Evolutionary conservation across 164 flowering plant species (phyloP), one percentile per base, ranked within the genome.

Genomic region (Taxillus chinensis): DNA sequence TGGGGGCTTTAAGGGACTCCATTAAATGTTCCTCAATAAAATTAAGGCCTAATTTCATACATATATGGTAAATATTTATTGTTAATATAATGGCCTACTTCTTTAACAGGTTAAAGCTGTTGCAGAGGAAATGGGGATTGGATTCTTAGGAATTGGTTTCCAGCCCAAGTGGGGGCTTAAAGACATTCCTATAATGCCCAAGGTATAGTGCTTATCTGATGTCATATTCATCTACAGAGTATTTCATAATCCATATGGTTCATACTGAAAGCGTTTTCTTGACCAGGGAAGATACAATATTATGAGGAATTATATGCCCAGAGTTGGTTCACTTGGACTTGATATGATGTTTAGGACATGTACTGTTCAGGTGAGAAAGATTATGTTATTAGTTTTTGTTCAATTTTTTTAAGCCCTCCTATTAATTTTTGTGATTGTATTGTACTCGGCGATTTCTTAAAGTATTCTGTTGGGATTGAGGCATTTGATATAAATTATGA

Each of bases 331-430:
- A 41, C 84, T 91, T 64, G 96, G 97, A 57, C 96, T 87, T 63
- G 99, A 95, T 73, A 95, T 89, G 96, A 91, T 95, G 97, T 91
- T 89, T 71, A 82, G 99, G 68, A 95, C 99, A 42, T 91, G 99
- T 72, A 91, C 99, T 51, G 99, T 95, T 64, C 99, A 95, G 96
- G 99, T 95, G 52, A 67, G 75, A 50, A 50, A 17, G 39, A 49
- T 8, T 12, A 49, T 61, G 1, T n/a, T 55, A 10, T 4, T 55
- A n/a, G 51, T 7, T 48, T 48, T 14, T 11, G 13, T 7, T 7
- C 12, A 8, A 48, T 48, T 48, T 11, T 48, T 8, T 48, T 0
- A 48, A 48, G 27, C 27, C 2, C 27, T 27, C 27, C 27, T 27
- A 27, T 27, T 27, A 27, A 27, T 27, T 27, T 27, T 27, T 27